phyloP scores from a whole-genome alignment of 192 early-diverging fungal genomes.

The Mortierella antarctica region DNA sequence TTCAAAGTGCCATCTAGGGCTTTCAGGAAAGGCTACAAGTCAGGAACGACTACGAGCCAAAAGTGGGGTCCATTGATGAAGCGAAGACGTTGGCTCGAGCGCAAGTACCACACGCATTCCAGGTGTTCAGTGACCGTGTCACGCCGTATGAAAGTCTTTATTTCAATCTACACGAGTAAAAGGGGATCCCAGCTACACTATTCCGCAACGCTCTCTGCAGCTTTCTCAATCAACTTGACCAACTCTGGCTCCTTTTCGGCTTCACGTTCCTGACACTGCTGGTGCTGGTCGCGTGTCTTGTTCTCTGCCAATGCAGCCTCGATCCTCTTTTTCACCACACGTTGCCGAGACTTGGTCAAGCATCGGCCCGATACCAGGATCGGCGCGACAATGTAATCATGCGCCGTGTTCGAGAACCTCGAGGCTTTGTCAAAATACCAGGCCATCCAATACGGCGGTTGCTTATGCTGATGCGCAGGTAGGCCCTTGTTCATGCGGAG shows the following conservation, averaged over 20 bases:
- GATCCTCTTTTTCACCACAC: constrained; percentile 10
- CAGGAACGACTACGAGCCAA: no score
- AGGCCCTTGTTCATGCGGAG: constrained; percentile 12
- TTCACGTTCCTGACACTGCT: constrained; percentile 2
- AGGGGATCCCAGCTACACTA: background rate
- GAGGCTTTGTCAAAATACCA: constrained; percentile 22
- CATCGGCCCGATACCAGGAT: constrained; percentile 35
- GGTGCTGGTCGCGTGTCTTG: constrained; percentile 4
- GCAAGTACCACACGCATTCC: no score
- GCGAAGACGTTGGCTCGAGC: no score
- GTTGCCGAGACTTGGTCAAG: constrained; percentile 12
- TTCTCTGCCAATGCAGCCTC: background rate
- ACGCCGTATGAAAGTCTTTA: no score
- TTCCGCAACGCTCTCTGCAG: constrained; percentile 10
- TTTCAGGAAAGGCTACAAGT: no score
- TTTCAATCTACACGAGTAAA: no score
- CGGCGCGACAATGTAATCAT: constrained; percentile 19
- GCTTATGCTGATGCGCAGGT: constrained; percentile 1
- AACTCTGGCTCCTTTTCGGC: background rate
- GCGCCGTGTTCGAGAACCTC: constrained; percentile 6
- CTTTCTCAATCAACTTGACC: constrained; percentile 8
- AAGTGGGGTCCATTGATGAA: no score
- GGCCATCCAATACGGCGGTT: constrained; percentile 32
- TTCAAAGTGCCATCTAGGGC: no score
- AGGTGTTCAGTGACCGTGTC: no score